Conservation (phyloP, 2,329 filamentous ascomycete genomes). For the Botrytis paeoniae region DNA sequence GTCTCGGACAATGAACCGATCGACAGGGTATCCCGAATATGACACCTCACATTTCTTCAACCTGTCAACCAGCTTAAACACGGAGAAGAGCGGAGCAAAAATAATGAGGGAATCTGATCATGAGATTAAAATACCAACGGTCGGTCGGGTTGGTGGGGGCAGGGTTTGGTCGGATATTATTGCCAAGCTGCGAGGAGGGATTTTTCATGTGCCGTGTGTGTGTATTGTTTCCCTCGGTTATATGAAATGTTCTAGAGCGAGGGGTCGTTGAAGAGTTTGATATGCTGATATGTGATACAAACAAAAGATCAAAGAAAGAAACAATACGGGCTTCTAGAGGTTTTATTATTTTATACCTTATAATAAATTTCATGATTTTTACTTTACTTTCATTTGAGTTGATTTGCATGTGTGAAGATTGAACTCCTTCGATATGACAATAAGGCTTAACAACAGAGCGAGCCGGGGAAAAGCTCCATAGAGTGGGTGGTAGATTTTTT, state of each 20-base stretch:
- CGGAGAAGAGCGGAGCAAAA: not conserved
- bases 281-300: not conserved
- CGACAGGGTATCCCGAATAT: constrained; percentile 1
- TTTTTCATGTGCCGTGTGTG: not conserved
- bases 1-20: constrained; percentile 8
- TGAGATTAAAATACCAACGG: not conserved
- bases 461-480: not conserved
- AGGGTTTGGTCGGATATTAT: not conserved
- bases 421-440: not conserved
- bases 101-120: not conserved
- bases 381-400: not conserved
- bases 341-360: not conserved
- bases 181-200: not conserved
- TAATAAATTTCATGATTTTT: not conserved
- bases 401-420: not conserved
- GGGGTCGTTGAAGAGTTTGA: not conserved
- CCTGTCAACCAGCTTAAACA: not conserved
- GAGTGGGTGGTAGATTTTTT: not conserved
- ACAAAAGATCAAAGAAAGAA: not conserved
- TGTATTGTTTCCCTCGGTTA: constrained; percentile 10
- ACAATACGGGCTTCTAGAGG: not conserved
- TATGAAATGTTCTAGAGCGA: not conserved
- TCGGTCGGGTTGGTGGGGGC: not conserved
- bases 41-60: constrained; percentile 5
- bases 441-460: not conserved